Conservation (phyloP, 1,139 yeast species). For the Scheffersomyces insectosa region DNA sequence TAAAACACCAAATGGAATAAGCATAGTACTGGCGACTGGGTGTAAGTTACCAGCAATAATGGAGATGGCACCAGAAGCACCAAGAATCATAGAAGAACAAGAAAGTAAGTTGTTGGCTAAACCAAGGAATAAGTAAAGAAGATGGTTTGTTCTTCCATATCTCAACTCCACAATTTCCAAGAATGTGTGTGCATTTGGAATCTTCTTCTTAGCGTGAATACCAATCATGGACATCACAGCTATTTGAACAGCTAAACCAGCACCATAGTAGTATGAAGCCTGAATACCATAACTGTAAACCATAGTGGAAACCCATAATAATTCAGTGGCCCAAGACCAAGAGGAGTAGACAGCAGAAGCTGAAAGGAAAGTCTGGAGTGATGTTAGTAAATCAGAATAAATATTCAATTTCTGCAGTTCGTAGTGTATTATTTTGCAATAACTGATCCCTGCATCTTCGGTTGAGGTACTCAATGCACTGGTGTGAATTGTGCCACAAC, state of each 20-base stretch:
- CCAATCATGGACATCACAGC: constrained; percentile 30
- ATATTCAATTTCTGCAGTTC: not conserved
- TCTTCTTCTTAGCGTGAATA: constrained; percentile 31
- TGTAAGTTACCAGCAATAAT: constrained; percentile 34
- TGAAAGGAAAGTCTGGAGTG: constrained; percentile 12
- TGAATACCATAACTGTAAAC: constrained; percentile 31
- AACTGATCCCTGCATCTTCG: not conserved
- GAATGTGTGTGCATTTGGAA: constrained; percentile 30
- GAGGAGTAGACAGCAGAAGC: constrained; percentile 29
- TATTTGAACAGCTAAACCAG: constrained; percentile 32
- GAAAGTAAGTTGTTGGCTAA: constrained; percentile 34
- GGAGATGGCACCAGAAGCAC: constrained; percentile 37
- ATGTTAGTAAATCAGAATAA: no score
- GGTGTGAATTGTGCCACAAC: not conserved
- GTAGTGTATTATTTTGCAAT: not conserved
- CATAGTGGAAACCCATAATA: constrained; percentile 25
- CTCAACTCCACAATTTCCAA: constrained; percentile 31
- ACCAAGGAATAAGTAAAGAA: constrained; percentile 31
- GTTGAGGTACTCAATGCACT: not conserved
- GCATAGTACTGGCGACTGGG: constrained; percentile 32
- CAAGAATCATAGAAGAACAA: constrained; percentile 37
- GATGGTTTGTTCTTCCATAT: constrained; percentile 31
- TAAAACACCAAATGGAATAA: constrained; percentile 40
- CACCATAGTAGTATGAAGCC: constrained; percentile 27
- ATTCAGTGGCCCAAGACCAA: constrained; percentile 36